A percentile compares a stretch with the other conserved stretches of the same genome.
Conservation (phyloP, 2,329 filamentous ascomycete species). For the Pseudogymnoascus sp. region DNA sequence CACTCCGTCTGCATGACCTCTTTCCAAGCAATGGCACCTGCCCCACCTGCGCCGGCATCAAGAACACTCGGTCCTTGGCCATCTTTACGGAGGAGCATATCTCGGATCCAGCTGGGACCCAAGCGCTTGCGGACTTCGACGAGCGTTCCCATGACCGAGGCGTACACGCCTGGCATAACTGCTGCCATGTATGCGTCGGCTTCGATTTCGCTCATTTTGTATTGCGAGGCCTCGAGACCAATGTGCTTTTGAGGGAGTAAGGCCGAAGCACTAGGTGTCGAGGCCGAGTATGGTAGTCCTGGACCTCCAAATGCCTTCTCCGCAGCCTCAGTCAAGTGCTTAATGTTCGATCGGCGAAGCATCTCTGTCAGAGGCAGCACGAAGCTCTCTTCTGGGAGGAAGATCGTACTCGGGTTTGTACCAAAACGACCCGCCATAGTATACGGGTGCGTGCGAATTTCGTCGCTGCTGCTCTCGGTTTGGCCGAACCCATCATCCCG, state of each 20-base stretch:
- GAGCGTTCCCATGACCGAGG: slow-evolving; percentile 56
- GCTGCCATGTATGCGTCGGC: slow-evolving; percentile 64
- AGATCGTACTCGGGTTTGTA: slow-evolving; percentile 64
- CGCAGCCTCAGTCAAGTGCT: slow-evolving; percentile 66
- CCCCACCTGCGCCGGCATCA: slow-evolving; percentile 67
- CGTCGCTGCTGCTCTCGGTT: slow-evolving; percentile 26
- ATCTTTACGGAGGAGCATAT: slow-evolving; percentile 49
- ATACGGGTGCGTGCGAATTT: slow-evolving; percentile 60
- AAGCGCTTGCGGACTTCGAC: slow-evolving; percentile 68
- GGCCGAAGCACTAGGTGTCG: slow-evolving; percentile 49
- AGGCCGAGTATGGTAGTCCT: slow-evolving; percentile 67
- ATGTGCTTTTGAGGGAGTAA: slow-evolving; percentile 56
- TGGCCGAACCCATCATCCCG: background rate
- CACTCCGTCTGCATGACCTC: slow-evolving; percentile 76
- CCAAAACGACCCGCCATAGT: slow-evolving; percentile 67
- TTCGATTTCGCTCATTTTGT: slow-evolving; percentile 65
- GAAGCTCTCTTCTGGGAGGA: slow-evolving; percentile 63
- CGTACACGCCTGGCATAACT: slow-evolving; percentile 63
- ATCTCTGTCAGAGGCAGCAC: slow-evolving; percentile 62
- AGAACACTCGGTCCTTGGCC: slow-evolving; percentile 54
- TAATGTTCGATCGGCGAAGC: slow-evolving; percentile 58
- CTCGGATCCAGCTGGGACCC: slow-evolving; percentile 61
- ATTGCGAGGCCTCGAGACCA: slow-evolving; percentile 53
- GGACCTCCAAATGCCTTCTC: slow-evolving; percentile 68
- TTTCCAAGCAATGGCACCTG: slow-evolving; percentile 65